phyloP scores from a whole-genome alignment of 148 eudicot genomes.

The Persicaria tinctoria region DNA sequence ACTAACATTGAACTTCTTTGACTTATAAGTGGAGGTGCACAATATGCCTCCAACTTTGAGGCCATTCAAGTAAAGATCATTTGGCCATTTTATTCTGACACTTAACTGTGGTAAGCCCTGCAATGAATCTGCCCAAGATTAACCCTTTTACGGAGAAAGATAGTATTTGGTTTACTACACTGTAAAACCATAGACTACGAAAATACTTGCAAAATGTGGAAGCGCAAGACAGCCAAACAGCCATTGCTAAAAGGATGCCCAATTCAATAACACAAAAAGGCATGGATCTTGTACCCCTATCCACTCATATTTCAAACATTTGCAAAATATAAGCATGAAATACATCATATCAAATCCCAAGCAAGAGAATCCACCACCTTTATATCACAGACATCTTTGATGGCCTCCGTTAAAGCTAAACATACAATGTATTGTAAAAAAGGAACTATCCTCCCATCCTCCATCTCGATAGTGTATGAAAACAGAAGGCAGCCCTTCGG shows the following conservation, averaged over 20 bases:
- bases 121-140: slow-evolving; percentile 6
- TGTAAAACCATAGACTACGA: neutral
- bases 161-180: neutral
- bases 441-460: slow-evolving; percentile 77
- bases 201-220: neutral
- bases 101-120: slow-evolving; percentile 81
- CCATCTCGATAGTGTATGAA: slow-evolving; percentile 81
- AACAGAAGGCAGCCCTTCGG: slow-evolving; percentile 74
- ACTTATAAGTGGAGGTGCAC: too few species aligned
- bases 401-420: slow-evolving; percentile 84
- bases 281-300: too few species aligned
- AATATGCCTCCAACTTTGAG: too few species aligned
- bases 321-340: neutral
- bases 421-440: slow-evolving; percentile 74
- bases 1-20: too few species aligned
- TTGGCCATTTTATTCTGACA: slow-evolving; percentile 93
- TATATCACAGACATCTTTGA: slow-evolving; percentile 49
- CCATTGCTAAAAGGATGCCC: neutral
- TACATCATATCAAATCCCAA: neutral
- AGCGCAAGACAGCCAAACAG: too few species aligned
- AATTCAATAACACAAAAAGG: neutral
- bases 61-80: slow-evolving; percentile 83
- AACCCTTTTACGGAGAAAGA: neutral
- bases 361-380: slow-evolving; percentile 34
- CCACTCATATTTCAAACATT: neutral